Evolutionary conservation across 148 eudicot species (phyloP).

Genomic region (Chenopodium berlandieri): DNA sequence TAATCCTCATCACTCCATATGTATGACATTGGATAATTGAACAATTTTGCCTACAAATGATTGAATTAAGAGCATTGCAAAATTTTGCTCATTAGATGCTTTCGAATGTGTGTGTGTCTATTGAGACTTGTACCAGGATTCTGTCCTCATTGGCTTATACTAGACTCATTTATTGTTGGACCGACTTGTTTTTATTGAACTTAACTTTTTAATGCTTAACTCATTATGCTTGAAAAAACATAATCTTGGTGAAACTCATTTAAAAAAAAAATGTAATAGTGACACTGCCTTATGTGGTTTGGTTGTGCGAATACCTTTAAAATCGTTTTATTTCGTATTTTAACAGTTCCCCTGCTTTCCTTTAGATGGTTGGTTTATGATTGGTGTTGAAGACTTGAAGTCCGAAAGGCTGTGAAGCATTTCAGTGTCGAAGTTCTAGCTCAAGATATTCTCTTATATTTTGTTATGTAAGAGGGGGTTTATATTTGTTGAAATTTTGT

Average conservation of each 20-base stretch:
- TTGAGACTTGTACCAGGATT: not conserved
- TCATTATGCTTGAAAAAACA: too few species aligned
- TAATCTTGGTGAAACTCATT: too few species aligned
- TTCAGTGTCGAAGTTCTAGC: not conserved
- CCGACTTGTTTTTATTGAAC: too few species aligned
- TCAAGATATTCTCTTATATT: not conserved
- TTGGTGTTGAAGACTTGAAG: not conserved
- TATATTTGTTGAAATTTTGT: constrained; percentile 7
- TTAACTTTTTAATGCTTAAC: too few species aligned
- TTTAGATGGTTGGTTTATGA: not conserved
- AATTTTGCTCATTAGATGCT: not conserved
- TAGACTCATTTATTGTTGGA: too few species aligned
- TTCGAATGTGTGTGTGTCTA: not conserved
- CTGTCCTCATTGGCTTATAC: not conserved
- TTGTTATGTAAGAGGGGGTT: not conserved
- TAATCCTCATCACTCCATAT: not conserved
- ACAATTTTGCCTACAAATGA: not conserved
- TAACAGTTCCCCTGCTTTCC: not conserved
- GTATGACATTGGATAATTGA: not conserved
- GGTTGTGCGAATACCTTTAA: not conserved
- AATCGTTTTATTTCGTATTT: not conserved
- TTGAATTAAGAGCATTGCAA: not conserved
- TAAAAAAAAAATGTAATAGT: too few species aligned
- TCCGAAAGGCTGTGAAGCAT: not conserved
- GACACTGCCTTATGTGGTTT: not conserved